These are phyloP conservation scores for Pythium diclinum DNA, from an alignment of 352 stramenopile genomes.

Conservation along the genomic window DNA sequence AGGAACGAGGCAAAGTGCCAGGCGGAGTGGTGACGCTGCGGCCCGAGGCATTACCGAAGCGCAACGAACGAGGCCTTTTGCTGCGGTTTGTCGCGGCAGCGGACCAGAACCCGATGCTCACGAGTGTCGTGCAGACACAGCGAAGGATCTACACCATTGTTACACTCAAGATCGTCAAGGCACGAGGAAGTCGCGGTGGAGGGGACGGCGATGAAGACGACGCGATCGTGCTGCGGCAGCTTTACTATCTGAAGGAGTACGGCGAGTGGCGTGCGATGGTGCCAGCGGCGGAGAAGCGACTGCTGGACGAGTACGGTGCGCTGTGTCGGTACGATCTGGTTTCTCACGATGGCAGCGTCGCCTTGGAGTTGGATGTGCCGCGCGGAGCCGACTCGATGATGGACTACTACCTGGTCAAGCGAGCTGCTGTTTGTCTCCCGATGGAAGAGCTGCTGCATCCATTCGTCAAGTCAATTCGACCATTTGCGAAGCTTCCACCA, in stretches of 20 bases:
- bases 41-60: conserved; percentile 17
- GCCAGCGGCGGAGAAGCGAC: conserved; percentile 32
- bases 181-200: neutral
- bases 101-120: conserved; percentile 51
- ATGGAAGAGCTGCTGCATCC: conserved; percentile 44
- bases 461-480: conserved; percentile 35
- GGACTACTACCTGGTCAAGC: conserved; percentile 66
- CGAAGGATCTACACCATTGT: conserved; percentile 60
- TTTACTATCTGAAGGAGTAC: conserved; percentile 61
- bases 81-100: conserved; percentile 12
- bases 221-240: conserved; percentile 29
- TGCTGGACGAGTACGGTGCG: conserved; percentile 26
- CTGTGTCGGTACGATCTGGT: conserved; percentile 48
- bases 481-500: conserved; percentile 22
- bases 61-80: conserved; percentile 18
- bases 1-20: conserved; percentile 46
- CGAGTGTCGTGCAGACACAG: conserved; percentile 46
- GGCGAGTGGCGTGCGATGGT: conserved; percentile 45
- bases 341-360: conserved; percentile 46
- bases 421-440: conserved; percentile 35
- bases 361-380: conserved; percentile 52
- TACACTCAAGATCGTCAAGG: conserved; percentile 36
- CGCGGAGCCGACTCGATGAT: conserved; percentile 42
- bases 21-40: conserved; percentile 12
- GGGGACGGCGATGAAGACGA: neutral